phyloP scores from a whole-genome alignment of 768 basidiomycete species.

The Lactarius indigo region DNA sequence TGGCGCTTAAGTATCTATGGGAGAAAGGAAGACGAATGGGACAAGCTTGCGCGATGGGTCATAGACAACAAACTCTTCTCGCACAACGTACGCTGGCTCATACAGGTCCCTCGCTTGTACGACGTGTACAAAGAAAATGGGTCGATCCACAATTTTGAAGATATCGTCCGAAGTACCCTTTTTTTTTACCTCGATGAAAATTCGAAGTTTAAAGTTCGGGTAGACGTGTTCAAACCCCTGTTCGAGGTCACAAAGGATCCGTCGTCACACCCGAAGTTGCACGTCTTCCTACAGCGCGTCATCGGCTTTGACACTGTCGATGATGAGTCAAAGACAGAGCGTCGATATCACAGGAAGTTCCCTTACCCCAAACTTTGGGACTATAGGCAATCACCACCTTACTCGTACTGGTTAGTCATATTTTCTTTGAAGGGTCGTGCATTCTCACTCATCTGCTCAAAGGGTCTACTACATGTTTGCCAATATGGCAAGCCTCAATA shows the following conservation, averaged over 20 bases:
- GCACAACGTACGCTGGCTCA: slow-evolving; percentile 97
- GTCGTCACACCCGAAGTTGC: slow-evolving; percentile 84
- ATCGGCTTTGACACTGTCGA: slow-evolving; percentile 98
- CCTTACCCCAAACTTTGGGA: slow-evolving; percentile 91
- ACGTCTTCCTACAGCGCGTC: slow-evolving; percentile 92
- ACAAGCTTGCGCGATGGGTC: slow-evolving; percentile 97
- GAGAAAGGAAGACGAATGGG: slow-evolving; percentile 82
- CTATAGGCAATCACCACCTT: slow-evolving; percentile 85
- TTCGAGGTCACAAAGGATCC: slow-evolving; percentile 98
- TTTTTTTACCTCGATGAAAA: slow-evolving; percentile 20
- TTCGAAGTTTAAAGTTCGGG: neutral
- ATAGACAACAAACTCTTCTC: slow-evolving; percentile 90
- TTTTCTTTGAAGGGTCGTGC: neutral
- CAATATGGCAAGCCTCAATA: slow-evolving; percentile 92
- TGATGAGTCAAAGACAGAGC: slow-evolving; percentile 92
- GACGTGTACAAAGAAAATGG: slow-evolving; percentile 92
- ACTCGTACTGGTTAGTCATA: slow-evolving; percentile 80
- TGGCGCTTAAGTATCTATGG: slow-evolving; percentile 98
- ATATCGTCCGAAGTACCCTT: slow-evolving; percentile 78
- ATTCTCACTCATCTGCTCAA: slow-evolving; percentile 12
- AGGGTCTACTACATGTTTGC: slow-evolving; percentile 99
- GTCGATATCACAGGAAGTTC: slow-evolving; percentile 90
- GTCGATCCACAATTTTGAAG: slow-evolving; percentile 80
- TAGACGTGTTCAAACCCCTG: slow-evolving; percentile 89
- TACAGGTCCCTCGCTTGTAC: slow-evolving; percentile 93